phyloP scores from a whole-genome alignment of 345 rosid species.

The Eucalyptus pauciflora region DNA sequence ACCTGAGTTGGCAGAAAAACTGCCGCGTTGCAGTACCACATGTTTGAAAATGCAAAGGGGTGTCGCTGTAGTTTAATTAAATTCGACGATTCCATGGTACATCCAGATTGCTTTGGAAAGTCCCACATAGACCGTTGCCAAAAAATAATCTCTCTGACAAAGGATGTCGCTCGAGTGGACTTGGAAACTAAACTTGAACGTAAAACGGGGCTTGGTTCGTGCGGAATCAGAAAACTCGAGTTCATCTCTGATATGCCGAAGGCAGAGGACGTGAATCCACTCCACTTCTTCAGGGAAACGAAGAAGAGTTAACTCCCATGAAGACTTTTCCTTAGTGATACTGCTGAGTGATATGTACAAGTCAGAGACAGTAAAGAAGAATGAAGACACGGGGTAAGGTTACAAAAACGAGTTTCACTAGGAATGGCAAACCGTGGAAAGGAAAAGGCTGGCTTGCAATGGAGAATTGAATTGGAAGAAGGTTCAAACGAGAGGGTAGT shows the following conservation, averaged over 20 bases:
- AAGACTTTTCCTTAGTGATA: neutral
- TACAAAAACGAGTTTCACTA: neutral
- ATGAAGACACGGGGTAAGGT: neutral
- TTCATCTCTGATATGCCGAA: neutral
- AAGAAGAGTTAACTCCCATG: neutral
- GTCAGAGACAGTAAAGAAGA: neutral
- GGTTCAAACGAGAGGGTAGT: neutral
- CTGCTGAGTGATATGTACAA: rapidly evolving
- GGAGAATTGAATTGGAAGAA: neutral
- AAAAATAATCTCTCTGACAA: neutral
- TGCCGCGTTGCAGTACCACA: neutral
- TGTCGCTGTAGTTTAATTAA: neutral
- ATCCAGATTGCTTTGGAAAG: neutral
- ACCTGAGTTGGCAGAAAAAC: neutral
- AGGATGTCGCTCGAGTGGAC: neutral
- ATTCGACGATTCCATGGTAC: neutral
- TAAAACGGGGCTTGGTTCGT: neutral
- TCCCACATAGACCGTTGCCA: neutral
- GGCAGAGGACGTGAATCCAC: neutral
- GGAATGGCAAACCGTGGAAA: neutral
- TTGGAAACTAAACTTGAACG: neutral
- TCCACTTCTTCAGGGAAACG: neutral
- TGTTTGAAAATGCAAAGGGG: neutral
- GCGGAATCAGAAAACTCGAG: neutral
- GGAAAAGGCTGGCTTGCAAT: neutral